Base-by-base conservation (phyloP, 1,284 basidiomycete genomes). In the Porogramme epimiltina region DNA sequence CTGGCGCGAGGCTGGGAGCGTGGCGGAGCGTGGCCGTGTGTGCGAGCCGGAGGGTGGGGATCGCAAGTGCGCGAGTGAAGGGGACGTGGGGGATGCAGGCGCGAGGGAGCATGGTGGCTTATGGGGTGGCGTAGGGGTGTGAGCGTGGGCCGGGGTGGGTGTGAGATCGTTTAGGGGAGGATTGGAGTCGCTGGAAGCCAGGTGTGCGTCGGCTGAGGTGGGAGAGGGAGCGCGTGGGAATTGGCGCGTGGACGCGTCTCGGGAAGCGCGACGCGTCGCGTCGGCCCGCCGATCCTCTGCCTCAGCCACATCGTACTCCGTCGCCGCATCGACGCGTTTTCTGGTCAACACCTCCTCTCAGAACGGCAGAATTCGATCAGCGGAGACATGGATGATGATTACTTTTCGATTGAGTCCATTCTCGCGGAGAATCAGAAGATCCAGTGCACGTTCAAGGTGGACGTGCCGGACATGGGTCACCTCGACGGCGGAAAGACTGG, bases 341-440 rank as follows among this genome's bases (percentile, higher is more conserved):
- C 5, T 15, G 20, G 10, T n/a, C 13, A 43, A 31, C 41, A n/a
- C 19, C 33, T 36, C 4, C 33, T 34, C 4, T 11, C 3, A 11
- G 9, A 23, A 38, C 20, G 19, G 22, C 9, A 3, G 10, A 18
- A 16, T 18, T 23, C n/a, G 33, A n/a, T 18, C n/a, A n/a, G n/a
- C n/a, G n/a, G 25, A 33, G 36, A 39, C 46, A 93, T 93, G 91
- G 89, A 94, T 54, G 78, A 86, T 63, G 90, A 93, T 66, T 95
- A 95, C 69, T 95, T 89, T 70, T 93, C 89, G 0, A 81, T 94
- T 48, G 89, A 93, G 49, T 82, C 90, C 4, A 95, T 95, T 56
- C 79, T 95, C 19, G 88, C 93, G 16, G 92, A 94, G 64, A 94
- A 95, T 63, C 93, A 95, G 77, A 95, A 94, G 81, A 78, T 95